Base-by-base conservation (phyloP, 768 basidiomycete genomes). In the Nidularia sp. region DNA sequence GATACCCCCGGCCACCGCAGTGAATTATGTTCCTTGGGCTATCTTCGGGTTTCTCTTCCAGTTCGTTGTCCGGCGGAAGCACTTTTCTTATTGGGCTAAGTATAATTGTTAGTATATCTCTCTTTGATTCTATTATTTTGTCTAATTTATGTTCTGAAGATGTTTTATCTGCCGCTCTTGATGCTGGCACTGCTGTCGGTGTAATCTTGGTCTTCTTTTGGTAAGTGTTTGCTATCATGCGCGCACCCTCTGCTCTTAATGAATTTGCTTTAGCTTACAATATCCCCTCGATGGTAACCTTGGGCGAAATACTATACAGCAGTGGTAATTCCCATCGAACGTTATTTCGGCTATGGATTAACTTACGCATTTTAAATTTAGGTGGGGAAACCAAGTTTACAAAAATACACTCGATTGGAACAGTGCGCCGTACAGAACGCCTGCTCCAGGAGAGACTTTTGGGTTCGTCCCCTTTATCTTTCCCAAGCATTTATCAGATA, bases 21-120 rank as follows among this genome's bases (percentile, higher is more conserved):
- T 93, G 59, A 95, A 96, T 66, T 95, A 86, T 61, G 76, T 92
- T 2, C 84, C 86, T 2, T 93, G 87, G 86, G 80, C 85, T 63
- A 70, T 83, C 48, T 73, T 85, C 31, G 83, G 85, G 13, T 92
- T 91, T 62, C 68, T 90, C 29, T 93, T 93, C 70, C 90, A 89
- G 57, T 87, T 76, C 60, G 58, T 84, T n/a, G 74, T 87, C 35
- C 75, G 88, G 55, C 70, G 83, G 66, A 77, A 78, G 55, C 72
- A 84, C 61, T 89, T 89, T 62, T 68, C 78, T 5, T 88, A 81
- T 70, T 88, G 86, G 87, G 79, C 85, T 15, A 88, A 89, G 65
- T 88, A 88, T 66, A 88, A 88, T 57, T 88, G 86, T 87, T 55
- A 57, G 73, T 29, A 4, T 43, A 15, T 39, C 12, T 32, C 25